Percentiles rank a stretch among this genome's conserved stretches.
These are phyloP conservation scores for Kandelia obovata DNA, from an alignment of 345 rosid species.

Conservation along the genomic window DNA sequence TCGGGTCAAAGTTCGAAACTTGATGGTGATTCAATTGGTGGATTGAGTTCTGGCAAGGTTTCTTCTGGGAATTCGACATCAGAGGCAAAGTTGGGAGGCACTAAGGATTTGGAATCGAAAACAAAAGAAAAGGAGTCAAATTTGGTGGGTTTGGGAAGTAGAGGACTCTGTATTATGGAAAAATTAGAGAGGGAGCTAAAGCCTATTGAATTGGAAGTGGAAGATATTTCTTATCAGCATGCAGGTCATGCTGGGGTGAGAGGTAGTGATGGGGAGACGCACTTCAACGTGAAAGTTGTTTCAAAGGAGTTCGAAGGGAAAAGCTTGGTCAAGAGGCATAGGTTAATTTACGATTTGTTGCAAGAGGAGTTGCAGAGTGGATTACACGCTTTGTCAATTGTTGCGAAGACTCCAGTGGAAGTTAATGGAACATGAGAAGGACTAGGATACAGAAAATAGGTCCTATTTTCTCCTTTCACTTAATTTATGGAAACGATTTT, in stretches of 20 bases:
- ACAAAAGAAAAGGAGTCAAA: slow-evolving; percentile 15
- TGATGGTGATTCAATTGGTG: slow-evolving; percentile 14
- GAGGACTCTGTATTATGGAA: slow-evolving; percentile 72
- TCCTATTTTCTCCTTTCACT: slow-evolving; percentile 8
- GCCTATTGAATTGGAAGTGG: slow-evolving; percentile 64
- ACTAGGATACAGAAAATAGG: slow-evolving; percentile 13
- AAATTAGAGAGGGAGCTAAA: slow-evolving; percentile 62
- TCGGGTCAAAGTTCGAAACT: slow-evolving; percentile 8
- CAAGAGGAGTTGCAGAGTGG: slow-evolving; percentile 80
- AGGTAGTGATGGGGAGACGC: slow-evolving; percentile 80
- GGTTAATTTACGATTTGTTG: slow-evolving; percentile 65
- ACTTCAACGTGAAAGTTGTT: slow-evolving; percentile 76
- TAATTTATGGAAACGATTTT: neutral
- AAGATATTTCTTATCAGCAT: slow-evolving; percentile 89
- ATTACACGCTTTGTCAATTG: slow-evolving; percentile 80
- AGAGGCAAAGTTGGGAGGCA: slow-evolving; percentile 10
- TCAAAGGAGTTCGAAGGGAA: slow-evolving; percentile 81
- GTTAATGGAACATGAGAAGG: slow-evolving; percentile 24
- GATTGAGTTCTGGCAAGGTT: slow-evolving; percentile 10
- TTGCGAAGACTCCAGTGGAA: slow-evolving; percentile 84
- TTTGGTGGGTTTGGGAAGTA: slow-evolving; percentile 44
- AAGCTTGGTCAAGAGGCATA: slow-evolving; percentile 88
- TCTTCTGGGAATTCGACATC: slow-evolving; percentile 16
- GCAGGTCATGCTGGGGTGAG: slow-evolving; percentile 88
- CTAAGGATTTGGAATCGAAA: slow-evolving; percentile 13